Base-by-base conservation (phyloP, 1,284 basidiomycete species). In the Exobasidium rhododendri region DNA sequence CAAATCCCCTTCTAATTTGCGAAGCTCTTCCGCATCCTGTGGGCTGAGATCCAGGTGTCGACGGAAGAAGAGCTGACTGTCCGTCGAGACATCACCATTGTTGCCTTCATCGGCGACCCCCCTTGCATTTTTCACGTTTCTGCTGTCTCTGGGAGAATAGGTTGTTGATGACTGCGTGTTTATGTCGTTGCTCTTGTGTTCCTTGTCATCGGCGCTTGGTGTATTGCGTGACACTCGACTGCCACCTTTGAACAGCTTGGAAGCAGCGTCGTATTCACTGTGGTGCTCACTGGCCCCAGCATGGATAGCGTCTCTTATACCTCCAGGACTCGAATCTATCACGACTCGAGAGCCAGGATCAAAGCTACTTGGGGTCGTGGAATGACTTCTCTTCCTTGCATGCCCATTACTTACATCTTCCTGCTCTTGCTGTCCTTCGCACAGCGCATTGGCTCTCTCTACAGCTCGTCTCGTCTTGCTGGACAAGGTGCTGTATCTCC, bases 271-370 rank as follows among this genome's bases (percentile, higher is more conserved):
- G 44, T 61, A 70, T 24, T 64, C 47, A 14, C 67, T 69, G 46
- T 76, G 74, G 57, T 76, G 74, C 43, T 75, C 74, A 22, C 64
- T 61, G 0, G 69, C 62, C 0, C 66, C 72, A 10, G 71, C 67
- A 44, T 73, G 66, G 3, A 76, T 40, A 1, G 74, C 74, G 56
- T 76, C 73, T 2, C 73, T 56, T 45, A 74, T 67, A 2, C 65
- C 68, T 2, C 63, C 65, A 1, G 70, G 71, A 5, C 61, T 69
- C 6, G 63, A 64, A 52, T 76, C 74, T 22, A 55, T 31, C 11
- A 76, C 70, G n/a, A 74, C 63, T 2, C 64, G 44, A 62, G 59
- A 61, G 22, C 49, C 31, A 2, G 61, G 55, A 17, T 40, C 35
- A 40, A 40, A 40, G 14, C 58, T 46, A 26, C 0, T 57, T 11